A percentile compares a stretch with the other conserved stretches of the same genome.
These are phyloP conservation scores for Gossypium gossypioides DNA, from an alignment of 441 rosid genomes.

Conservation along the genomic window DNA sequence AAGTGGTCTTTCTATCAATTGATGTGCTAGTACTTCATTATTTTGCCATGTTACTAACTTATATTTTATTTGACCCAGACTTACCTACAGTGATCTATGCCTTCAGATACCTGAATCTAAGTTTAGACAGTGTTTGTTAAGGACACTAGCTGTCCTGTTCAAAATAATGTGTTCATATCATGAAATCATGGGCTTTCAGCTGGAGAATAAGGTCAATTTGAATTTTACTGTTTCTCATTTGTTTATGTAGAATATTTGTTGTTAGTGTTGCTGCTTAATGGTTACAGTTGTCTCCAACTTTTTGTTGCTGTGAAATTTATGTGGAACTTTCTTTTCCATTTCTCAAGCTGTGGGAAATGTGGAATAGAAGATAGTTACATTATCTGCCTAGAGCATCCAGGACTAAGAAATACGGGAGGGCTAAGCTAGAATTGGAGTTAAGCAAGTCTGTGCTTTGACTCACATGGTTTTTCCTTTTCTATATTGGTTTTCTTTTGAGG, in stretches of 20 bases:
- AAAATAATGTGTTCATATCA: slow-evolving; percentile 80
- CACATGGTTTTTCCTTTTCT: background rate
- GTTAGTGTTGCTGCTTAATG: background rate
- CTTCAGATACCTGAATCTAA: slow-evolving; percentile 87
- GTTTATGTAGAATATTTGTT: background rate
- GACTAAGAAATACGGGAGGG: background rate
- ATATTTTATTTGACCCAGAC: slow-evolving; percentile 46
- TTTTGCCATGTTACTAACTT: slow-evolving; percentile 25
- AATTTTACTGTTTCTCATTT: slow-evolving; percentile 9
- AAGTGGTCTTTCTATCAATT: slow-evolving; percentile 4
- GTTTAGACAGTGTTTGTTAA: slow-evolving; percentile 81
- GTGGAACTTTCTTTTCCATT: background rate
- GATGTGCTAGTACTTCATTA: slow-evolving; percentile 4
- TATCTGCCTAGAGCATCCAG: background rate
- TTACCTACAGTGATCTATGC: slow-evolving; percentile 96
- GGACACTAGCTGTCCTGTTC: slow-evolving; percentile 75
- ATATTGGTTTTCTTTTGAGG: background rate
- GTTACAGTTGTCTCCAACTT: background rate
- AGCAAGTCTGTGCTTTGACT: background rate
- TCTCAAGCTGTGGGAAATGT: slow-evolving; percentile 1
- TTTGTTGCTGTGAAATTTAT: background rate
- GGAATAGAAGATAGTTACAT: background rate
- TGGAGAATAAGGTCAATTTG: slow-evolving; percentile 48
- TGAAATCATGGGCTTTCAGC: slow-evolving; percentile 73
- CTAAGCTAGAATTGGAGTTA: background rate